Percentiles rank a stretch among this genome's conserved stretches.
Conservation (phyloP, 192 early-diverging fungal species). For the Neocallimastix lanati region DNA sequence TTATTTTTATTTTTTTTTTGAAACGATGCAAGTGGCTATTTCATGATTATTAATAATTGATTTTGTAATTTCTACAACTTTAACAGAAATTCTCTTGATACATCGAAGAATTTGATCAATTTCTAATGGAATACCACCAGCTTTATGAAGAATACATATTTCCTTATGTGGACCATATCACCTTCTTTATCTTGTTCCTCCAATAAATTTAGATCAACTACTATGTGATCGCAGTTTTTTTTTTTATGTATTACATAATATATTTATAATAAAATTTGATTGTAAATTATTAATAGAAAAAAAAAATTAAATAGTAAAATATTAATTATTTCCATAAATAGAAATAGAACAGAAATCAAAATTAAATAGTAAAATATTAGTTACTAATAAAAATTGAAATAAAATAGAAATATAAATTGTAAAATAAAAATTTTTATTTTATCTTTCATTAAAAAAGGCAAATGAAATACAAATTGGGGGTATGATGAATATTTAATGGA, state of each 20-base stretch:
- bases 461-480: constrained; percentile 86
- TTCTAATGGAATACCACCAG: constrained; percentile 71
- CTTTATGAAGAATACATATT: constrained; percentile 77
- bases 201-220: constrained; percentile 66
- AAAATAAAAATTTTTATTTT: constrained; percentile 7
- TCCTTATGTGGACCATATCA: constrained; percentile 75
- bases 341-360: too few species aligned
- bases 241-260: not conserved
- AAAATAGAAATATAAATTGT: too few species aligned
- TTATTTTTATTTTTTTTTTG: too few species aligned
- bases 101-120: constrained; percentile 59
- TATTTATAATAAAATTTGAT: constrained; percentile 12
- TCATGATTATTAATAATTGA: constrained; percentile 31
- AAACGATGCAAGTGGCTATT: not conserved
- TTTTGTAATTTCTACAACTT: constrained; percentile 54
- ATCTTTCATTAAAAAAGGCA: constrained; percentile 74
- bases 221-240: constrained; percentile 12
- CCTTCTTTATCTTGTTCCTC: constrained; percentile 77
- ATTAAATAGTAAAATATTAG: too few species aligned
- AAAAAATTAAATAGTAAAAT: too few species aligned
- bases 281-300: too few species aligned
- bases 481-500: constrained; percentile 85
- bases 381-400: too few species aligned
- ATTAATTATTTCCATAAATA: too few species aligned
- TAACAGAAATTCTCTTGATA: constrained; percentile 54